phyloP scores from a whole-genome alignment of 495 filamentous ascomycete genomes.

The Penicillium samsonianum region DNA sequence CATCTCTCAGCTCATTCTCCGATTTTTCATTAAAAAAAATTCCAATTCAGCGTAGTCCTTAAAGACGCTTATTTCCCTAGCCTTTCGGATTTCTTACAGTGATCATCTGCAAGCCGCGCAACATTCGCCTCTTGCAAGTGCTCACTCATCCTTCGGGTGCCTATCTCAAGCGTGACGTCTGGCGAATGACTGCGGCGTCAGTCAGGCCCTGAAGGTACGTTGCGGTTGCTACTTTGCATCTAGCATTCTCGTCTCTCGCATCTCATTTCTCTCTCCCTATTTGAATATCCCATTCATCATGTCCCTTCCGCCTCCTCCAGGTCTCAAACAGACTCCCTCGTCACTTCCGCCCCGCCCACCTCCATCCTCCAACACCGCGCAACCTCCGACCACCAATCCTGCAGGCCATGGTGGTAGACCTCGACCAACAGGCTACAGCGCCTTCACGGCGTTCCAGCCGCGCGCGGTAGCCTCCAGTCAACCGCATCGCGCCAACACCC shows the following conservation, averaged over 20 bases:
- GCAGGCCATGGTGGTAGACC: conserved; percentile 44
- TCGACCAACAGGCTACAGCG: conserved; percentile 37
- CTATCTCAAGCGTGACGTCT: conserved; percentile 43
- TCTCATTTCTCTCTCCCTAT: conserved; percentile 24
- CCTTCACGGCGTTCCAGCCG: conserved; percentile 62
- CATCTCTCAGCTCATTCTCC: neutral
- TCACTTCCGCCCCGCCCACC: conserved; percentile 86
- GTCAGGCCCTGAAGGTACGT: conserved; percentile 63
- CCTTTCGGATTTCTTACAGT: neutral
- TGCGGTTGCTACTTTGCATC: conserved; percentile 41
- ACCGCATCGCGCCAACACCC: conserved; percentile 43
- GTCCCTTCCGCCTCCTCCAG: conserved; percentile 92
- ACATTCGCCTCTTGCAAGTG: neutral
- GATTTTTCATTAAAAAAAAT: neutral
- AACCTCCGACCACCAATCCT: conserved; percentile 40
- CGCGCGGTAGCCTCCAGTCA: conserved; percentile 60
- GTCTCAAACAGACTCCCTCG: conserved; percentile 67
- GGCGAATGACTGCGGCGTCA: conserved; percentile 41
- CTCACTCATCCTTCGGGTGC: conserved; percentile 10
- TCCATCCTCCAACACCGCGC: conserved; percentile 53
- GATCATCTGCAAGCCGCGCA: neutral
- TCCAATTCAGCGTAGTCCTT: neutral
- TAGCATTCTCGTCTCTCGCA: conserved; percentile 35
- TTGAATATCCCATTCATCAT: conserved; percentile 78
- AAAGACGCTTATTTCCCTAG: too few species aligned